phyloP scores from a whole-genome alignment of 345 rosid species.

The Syzygium aromaticum region DNA sequence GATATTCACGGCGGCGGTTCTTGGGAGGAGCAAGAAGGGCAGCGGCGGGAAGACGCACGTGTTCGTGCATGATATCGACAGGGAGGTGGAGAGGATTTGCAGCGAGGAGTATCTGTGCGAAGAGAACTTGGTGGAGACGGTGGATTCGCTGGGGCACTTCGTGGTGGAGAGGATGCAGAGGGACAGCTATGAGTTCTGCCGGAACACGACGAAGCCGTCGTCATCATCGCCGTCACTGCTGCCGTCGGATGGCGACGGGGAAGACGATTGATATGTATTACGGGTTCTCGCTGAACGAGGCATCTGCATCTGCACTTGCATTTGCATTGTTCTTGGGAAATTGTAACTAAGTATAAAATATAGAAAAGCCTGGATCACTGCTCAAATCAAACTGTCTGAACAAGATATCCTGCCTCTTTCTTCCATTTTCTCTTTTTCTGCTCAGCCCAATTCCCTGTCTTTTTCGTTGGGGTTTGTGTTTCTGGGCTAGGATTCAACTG shows the following conservation, averaged over 20 bases:
- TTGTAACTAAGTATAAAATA: not conserved
- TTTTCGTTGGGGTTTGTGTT: not conserved
- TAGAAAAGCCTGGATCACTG: not conserved
- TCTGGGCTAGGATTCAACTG: not conserved
- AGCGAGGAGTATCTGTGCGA: slow-evolving; percentile 66
- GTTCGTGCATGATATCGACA: slow-evolving; percentile 63
- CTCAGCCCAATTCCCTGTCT: not conserved
- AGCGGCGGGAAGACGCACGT: slow-evolving; percentile 40
- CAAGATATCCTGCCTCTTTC: not conserved
- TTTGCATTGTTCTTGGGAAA: not conserved
- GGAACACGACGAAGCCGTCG: slow-evolving; percentile 18
- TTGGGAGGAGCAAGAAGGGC: slow-evolving; percentile 52
- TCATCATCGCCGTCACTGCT: slow-evolving; percentile 10
- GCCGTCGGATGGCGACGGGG: slow-evolving; percentile 6
- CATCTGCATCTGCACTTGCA: not conserved
- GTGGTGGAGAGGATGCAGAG: slow-evolving; percentile 19
- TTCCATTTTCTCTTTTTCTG: not conserved
- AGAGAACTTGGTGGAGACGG: slow-evolving; percentile 55
- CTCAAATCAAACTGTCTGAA: not conserved
- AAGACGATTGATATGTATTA: slow-evolving; percentile 7
- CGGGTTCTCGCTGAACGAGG: not conserved
- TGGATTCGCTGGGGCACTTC: slow-evolving; percentile 53
- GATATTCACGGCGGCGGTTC: slow-evolving; percentile 70
- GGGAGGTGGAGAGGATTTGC: slow-evolving; percentile 60
- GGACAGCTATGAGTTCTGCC: slow-evolving; percentile 35